Evolutionary conservation across 805 yeast species (phyloP), one percentile per base, ranked within the genome.

Genomic region (Lipomyces sp.): DNA sequence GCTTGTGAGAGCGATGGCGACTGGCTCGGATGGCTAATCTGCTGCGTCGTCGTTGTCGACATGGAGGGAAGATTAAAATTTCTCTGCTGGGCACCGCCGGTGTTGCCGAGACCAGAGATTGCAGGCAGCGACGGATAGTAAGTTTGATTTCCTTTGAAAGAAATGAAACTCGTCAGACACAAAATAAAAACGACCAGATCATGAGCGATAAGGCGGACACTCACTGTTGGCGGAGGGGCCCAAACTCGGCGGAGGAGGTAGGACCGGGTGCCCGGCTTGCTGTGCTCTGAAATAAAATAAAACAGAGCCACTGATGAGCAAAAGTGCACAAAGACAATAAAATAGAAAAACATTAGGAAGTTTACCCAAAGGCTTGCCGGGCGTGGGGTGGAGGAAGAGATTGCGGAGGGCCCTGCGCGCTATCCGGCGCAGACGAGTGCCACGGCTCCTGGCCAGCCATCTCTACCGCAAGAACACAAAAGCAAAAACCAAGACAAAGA

Each of bases 241-340:
- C 51, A 65, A 49, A 8, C 62, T 54, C 35, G 63, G 50, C 11
- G 69, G 69, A 4, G 69, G 67, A 16, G 69, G 69, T 24, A 68
- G 57, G 35, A 63, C 65, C n/a, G 69, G 68, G 42, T 49, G 68
- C n/a, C 64, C 65, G 36, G 53, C 37, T 21, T 55, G 64, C 41
- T 61, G 66, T 43, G 56, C 21, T 32, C 62, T 58, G 42, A 21
- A 39, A 31, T 51, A 43, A 49, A 58, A 36, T 29, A 22, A 13
- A 31, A n/a, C 14, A 19, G 38, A 44, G 11, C n/a, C 16, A 19
- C 6, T 19, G 23, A 31, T 45, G 29, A 46, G 49, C 23, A 42
- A 32, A 29, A 42, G 11, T 8, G 31, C 37, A 1, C 31, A n/a
- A 7, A 13, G 6, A 14, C 38, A 33, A 39, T 57, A 50, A 36